These are phyloP conservation scores for Neurospora sp. DNA, from an alignment of 495 filamentous ascomycete species.

Conservation along the genomic window DNA sequence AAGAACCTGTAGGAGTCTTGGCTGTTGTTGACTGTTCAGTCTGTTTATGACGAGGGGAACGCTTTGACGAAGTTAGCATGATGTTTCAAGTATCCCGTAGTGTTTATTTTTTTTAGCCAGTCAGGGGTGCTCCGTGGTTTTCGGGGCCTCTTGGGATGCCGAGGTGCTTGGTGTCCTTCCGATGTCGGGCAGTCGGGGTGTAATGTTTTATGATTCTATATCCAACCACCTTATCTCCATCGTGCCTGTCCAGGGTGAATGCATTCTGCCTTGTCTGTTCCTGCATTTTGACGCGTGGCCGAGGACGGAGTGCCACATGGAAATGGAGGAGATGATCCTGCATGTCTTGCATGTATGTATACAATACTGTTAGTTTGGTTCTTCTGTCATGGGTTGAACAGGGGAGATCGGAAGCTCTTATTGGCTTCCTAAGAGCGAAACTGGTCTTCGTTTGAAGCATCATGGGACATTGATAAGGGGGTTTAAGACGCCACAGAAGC, in stretches of 20 bases:
- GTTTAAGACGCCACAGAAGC: too few species aligned
- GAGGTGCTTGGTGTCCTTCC: not conserved
- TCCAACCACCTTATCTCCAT: not conserved
- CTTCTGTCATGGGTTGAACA: too few species aligned
- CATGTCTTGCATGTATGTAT: not conserved
- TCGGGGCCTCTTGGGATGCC: not conserved
- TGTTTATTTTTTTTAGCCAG: not conserved
- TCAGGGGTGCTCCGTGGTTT: not conserved
- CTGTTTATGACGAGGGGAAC: not conserved
- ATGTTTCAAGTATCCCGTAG: not conserved
- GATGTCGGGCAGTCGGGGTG: not conserved
- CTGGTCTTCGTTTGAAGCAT: too few species aligned
- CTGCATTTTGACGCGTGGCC: not conserved
- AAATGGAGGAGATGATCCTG: not conserved
- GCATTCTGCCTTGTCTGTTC: not conserved
- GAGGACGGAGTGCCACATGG: not conserved
- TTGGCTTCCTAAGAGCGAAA: too few species aligned
- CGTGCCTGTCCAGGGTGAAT: not conserved
- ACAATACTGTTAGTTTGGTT: too few species aligned
- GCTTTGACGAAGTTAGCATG: not conserved
- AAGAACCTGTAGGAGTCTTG: slow-evolving; percentile 16
- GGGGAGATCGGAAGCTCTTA: too few species aligned
- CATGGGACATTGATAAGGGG: too few species aligned
- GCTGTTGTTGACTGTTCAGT: not conserved
- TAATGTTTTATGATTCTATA: not conserved